phyloP scores from a whole-genome alignment of 176 grass and related monocot species.

The Panicum miliaceum region DNA sequence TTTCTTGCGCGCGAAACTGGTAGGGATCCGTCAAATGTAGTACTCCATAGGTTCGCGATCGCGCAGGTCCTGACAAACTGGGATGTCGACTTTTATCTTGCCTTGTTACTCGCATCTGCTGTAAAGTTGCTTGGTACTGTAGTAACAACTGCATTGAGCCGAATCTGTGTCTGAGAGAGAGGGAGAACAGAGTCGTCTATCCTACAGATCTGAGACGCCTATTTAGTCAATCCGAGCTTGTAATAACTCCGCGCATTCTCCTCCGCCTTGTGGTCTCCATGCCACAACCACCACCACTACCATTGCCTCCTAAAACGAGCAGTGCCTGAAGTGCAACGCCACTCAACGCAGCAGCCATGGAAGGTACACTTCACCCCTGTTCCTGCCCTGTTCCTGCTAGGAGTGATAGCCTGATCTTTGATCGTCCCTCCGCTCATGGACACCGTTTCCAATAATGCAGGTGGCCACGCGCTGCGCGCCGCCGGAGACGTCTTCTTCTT shows the following conservation, averaged over 20 bases:
- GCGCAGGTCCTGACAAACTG: neutral
- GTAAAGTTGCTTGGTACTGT: neutral
- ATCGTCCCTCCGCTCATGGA: neutral
- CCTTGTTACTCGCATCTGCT: neutral
- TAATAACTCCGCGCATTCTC: neutral
- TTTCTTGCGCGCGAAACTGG: neutral
- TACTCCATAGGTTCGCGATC: neutral
- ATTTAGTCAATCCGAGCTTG: neutral
- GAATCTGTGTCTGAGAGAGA: neutral
- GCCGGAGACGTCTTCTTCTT: neutral
- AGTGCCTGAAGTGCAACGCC: neutral
- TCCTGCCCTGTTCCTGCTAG: neutral
- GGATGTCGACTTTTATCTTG: neutral
- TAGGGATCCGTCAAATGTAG: neutral
- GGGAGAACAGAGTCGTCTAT: neutral
- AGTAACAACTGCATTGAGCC: slow-evolving; percentile 15
- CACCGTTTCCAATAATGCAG: slow-evolving; percentile 26
- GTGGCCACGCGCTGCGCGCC: neutral
- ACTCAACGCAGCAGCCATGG: slow-evolving; percentile 39
- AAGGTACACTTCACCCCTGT: slow-evolving; percentile 38
- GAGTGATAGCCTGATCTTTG: neutral
- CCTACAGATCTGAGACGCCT: slow-evolving; percentile 7
- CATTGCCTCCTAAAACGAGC: neutral
- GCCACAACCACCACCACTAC: neutral
- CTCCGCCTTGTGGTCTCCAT: neutral